Base-by-base conservation (phyloP, 768 basidiomycete genomes). In the Termitomyces bulborhizus region DNA sequence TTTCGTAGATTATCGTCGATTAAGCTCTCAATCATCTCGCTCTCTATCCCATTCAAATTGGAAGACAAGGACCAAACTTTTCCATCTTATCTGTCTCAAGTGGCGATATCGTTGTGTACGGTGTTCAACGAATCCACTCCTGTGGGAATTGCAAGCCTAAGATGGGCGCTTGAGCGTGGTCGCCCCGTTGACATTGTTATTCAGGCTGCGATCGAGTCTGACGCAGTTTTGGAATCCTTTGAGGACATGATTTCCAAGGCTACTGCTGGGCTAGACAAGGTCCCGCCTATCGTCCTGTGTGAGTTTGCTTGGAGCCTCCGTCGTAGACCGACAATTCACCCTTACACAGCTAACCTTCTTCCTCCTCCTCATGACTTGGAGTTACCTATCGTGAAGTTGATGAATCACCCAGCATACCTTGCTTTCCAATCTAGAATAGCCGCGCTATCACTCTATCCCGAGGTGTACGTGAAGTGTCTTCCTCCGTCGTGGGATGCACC, bases 281-380 rank as follows among this genome's bases (percentile, higher is more conserved):
- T 77, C 1, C 75, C 80, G 4, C 77, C 84, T 32, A 82, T 91
- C 67, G 75, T 90, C 53, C 71, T 93, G 41, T 84, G 90, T 90
- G 65, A 60, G 81, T 70, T 9, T 62, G 37, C 48, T 41, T 43
- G 57, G 31, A 18, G 44, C 8, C 4, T 48, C 47, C 37, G 24
- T 21, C 27, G 41, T 27, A 51, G 48, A 57, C n/a, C 56, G 44
- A 56, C 12, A 44, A 51, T 57, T 42, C 45, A 37, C 48, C 46
- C 45, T 6, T 9, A 3, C 5, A 41, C 65, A 93, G 91, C 86
- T 51, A 91, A 90, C 66, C 69, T 90, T 41, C 76, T 93, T 9
- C 91, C 90, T 43, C 91, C 91, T 37, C 86, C 90, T 0, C 81
- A 88, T 60, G 83, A 84, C 60, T 75, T 89, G 37, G 71, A 79